Evolutionary conservation across 164 flowering plant species (phyloP), one percentile per base, ranked within the genome.

Genomic region (Umbellularia californica): DNA sequence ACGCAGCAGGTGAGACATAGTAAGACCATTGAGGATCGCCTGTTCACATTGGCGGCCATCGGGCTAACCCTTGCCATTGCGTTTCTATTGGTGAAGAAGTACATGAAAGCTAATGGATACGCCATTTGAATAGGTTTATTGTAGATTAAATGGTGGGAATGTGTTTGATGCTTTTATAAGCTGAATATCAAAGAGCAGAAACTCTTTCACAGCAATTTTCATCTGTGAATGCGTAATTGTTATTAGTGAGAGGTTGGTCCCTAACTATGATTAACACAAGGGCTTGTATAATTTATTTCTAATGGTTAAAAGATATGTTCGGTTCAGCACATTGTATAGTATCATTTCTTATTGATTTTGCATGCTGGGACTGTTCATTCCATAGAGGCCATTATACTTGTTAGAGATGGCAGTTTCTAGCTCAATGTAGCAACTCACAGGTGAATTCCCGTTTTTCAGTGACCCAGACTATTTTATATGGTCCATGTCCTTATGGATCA

Each of bases 41-140:
- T 92, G 73, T 89, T 95, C 77, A 95, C 97, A 15, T 89, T 82
- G 96, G 97, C 98, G 65, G 99, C 97, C 28, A 72, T 93, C 33
- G 99, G 94, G 50, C 88, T 95, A 24, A 81, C 95, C 9, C 58
- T 95, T 71, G 98, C 99, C 25, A 92, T 95, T 22, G 75, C 78
- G 52, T 82, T 87, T 82, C 95, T 93, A 70, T 65, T 95, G 69
- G 69, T 92, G 78, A 95, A 93, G 84, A 95, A 93, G 82, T 88
- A 87, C 55, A 72, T 89, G 86, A 93, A 90, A 80, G 83, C 97
- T 47, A 87, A 78, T 70, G 98, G 94, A 50, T 77, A 86, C 65
- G 60, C 60, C n/a, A 55, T 20, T 55, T 55, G 6, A 55, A 17
- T 55, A 55, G 20, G 5, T 55, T 55, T 15, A 55, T 55, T 55